Evolutionary conservation across 1,284 basidiomycete species (phyloP), one percentile per base, ranked within the genome.

Genomic region (Trichosporon inkin): DNA sequence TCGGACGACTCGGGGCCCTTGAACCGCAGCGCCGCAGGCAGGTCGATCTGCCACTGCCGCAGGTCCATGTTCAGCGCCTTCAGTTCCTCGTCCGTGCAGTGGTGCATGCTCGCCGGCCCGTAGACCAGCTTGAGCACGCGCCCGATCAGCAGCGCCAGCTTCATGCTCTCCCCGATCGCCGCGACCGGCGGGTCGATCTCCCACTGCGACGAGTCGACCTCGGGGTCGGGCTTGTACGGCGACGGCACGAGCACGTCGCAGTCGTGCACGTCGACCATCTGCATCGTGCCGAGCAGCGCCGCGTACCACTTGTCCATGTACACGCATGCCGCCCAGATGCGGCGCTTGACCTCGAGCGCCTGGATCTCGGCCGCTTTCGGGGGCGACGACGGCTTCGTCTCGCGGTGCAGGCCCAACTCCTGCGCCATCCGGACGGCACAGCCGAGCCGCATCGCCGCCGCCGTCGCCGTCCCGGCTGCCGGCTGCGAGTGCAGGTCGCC

Each of bases 191-290:
- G 60, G 14, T 73, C 68, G n/a, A 71, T 53, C 3, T 64, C 67
- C 64, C 86, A 80, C 66, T 87, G 85, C 41, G 84, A 82, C 19
- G 84, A 82, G 68, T 89, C 85, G 16, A 63, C 53, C 6, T 68
- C 69, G 3, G 74, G 71, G 1, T 70, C 61, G 57, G 79, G 71
- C 83, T 89, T 55, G 86, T 89, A 67, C 82, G 75, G 69, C 0
- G 75, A 90, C 4, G 91, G 92, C 36, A 95, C 80, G 44, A 92
- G 86, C 13, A 89, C 88, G 75, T 97, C 93, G 76, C 93, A 97
- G 76, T 96, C 93, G 66, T 88, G 85, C 3, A 96, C 84, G 74
- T 95, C 90, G 66, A 96, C 92, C 86, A 93, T 88, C 74, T 87
- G 88, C 2, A 93, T 77, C 6, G 74, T 66, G 5, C 76, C 78